Conservation (phyloP, 2,329 filamentous ascomycete genomes). For the Fusarium sp. region DNA sequence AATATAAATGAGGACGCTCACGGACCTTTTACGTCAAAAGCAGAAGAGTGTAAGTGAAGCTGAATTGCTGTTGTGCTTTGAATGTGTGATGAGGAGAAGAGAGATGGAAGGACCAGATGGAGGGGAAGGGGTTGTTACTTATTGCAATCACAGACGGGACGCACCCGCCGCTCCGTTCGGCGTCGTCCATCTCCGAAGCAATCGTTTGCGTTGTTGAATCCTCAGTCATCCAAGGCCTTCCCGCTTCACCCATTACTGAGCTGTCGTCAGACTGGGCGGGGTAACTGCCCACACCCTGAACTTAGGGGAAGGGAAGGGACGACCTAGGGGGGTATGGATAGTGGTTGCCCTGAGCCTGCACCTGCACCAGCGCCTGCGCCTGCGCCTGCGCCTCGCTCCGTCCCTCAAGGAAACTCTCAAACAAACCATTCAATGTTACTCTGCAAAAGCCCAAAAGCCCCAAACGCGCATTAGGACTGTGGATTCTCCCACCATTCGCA, state of each 20-base stretch:
- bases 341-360: constrained; percentile 21
- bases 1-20: constrained; percentile 3
- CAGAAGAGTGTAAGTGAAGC: constrained; percentile 38
- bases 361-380: constrained; percentile 18
- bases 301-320: constrained; percentile 7
- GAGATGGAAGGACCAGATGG: constrained; percentile 38
- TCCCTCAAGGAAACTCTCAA: constrained; percentile 3
- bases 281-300: constrained; percentile 49
- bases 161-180: constrained; percentile 34
- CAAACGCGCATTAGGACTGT: constrained; percentile 11
- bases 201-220: constrained; percentile 12
- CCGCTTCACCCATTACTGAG: constrained; percentile 29
- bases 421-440: constrained; percentile 12
- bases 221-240: constrained; percentile 34
- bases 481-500: constrained; percentile 12
- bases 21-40: constrained; percentile 42
- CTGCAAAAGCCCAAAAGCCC: constrained; percentile 4
- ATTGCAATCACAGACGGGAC: constrained; percentile 44
- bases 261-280: constrained; percentile 59
- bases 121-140: constrained; percentile 52
- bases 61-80: constrained; percentile 37
- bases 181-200: constrained; percentile 28
- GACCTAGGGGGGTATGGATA: constrained; percentile 33
- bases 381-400: constrained; percentile 35
- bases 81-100: constrained; percentile 44